These are phyloP conservation scores for Hippophae gyantsensis DNA, from an alignment of 306 rosid species.

Conservation along the genomic window DNA sequence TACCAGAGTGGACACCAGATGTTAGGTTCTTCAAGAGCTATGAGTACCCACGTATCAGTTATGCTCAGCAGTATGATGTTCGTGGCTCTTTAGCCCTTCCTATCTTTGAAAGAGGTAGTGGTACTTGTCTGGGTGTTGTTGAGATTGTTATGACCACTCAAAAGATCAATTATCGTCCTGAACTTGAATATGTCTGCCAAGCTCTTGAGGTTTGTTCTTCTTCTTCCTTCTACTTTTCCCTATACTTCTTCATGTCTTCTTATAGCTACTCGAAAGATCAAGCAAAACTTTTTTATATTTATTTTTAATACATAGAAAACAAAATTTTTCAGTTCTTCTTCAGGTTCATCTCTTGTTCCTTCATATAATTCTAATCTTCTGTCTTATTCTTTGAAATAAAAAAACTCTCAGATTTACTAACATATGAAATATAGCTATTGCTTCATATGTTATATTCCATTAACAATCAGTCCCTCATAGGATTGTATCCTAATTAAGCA, in stretches of 20 bases:
- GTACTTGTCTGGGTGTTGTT: slow-evolving; percentile 41
- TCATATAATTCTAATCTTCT: too few relatives aligned
- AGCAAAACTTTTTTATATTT: too few relatives aligned
- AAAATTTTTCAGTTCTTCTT: not conserved
- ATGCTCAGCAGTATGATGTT: slow-evolving; percentile 16
- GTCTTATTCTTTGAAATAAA: too few relatives aligned
- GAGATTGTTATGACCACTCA: slow-evolving; percentile 29
- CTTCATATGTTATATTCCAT: not conserved
- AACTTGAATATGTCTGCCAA: slow-evolving; percentile 32
- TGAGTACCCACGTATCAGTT: slow-evolving; percentile 26
- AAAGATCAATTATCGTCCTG: slow-evolving; percentile 24
- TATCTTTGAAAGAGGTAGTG: slow-evolving; percentile 32
- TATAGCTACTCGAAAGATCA: too few relatives aligned
- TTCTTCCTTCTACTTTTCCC: not conserved
- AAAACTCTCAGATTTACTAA: too few relatives aligned
- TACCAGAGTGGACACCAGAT: slow-evolving; percentile 29
- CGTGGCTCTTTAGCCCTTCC: slow-evolving; percentile 46
- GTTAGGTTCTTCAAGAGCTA: slow-evolving; percentile 33
- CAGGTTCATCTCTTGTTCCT: too few relatives aligned
- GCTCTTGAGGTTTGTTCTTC: slow-evolving; percentile 31
- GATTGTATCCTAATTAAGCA: not conserved
- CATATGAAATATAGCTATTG: not conserved
- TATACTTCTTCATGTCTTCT: not conserved
- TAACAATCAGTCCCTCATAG: not conserved
- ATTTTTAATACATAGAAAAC: not conserved